A percentile compares a stretch with the other conserved stretches of the same genome.
These are phyloP conservation scores for Corymbia citriodora DNA, from an alignment of 441 rosid species.

Conservation along the genomic window DNA sequence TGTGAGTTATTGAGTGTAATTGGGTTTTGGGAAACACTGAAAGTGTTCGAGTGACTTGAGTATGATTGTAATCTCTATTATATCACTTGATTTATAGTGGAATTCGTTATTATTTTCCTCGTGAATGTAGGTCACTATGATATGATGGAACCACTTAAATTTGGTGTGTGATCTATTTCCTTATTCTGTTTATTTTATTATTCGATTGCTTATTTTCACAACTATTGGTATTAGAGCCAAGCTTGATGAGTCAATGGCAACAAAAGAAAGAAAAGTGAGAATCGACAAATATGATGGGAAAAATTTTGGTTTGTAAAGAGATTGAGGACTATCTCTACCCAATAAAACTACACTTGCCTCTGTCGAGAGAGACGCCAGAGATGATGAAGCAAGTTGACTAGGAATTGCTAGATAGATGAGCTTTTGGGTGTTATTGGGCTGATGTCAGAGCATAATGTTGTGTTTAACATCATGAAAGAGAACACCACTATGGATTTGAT, in stretches of 20 bases:
- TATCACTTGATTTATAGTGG: too few relatives aligned
- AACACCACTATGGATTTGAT: not conserved
- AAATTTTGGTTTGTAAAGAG: accelerated
- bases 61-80: not conserved
- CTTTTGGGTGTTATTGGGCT: not conserved
- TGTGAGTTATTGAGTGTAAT: not conserved
- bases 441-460: too few relatives aligned
- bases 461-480: not conserved
- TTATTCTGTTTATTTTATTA: accelerated
- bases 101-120: too few relatives aligned
- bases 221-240: accelerated
- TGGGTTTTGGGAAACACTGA: accelerated
- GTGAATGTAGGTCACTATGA: too few relatives aligned
- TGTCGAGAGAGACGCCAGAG: not conserved
- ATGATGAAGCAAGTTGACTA: not conserved
- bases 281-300: not conserved
- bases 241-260: not conserved
- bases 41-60: not conserved
- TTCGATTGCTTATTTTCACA: accelerated
- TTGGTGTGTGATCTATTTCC: accelerated
- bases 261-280: not conserved
- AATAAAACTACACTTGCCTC: not conserved
- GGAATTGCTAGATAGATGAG: not conserved
- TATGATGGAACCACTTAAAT: accelerated
- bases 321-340: not conserved